A percentile compares a stretch with the other conserved stretches of the same genome.
phyloP scores from a whole-genome alignment of 1,284 basidiomycete genomes.

The Austroboletus novae-zelandiae region DNA sequence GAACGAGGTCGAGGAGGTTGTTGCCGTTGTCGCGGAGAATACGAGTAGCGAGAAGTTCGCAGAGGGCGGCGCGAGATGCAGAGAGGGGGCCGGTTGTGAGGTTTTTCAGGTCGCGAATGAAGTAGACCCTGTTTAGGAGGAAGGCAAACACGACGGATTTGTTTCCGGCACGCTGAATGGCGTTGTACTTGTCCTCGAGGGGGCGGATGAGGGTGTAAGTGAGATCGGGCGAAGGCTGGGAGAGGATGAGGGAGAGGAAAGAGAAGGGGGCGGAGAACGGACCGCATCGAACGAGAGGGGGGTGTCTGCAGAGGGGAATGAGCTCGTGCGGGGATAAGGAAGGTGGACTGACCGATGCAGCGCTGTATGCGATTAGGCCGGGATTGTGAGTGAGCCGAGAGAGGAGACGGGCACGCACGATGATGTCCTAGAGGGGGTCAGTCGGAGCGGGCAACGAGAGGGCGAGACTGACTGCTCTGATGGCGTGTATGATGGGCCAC shows the following conservation, averaged over 20 bases:
- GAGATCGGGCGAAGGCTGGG: slow-evolving; percentile 76
- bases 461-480: slow-evolving; percentile 48
- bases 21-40: slow-evolving; percentile 77
- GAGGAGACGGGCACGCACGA: slow-evolving; percentile 40
- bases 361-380: slow-evolving; percentile 11
- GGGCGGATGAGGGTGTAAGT: slow-evolving; percentile 83
- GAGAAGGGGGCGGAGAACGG: slow-evolving; percentile 5
- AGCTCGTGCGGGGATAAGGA: neutral
- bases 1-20: slow-evolving; percentile 73
- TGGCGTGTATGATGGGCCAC: slow-evolving; percentile 73
- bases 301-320: slow-evolving; percentile 17
- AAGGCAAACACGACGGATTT: slow-evolving; percentile 84
- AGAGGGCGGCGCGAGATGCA: slow-evolving; percentile 72
- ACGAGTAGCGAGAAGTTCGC: slow-evolving; percentile 87
- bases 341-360: slow-evolving; percentile 29
- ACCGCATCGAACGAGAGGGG: slow-evolving; percentile 32
- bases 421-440: slow-evolving; percentile 48
- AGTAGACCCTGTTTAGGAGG: slow-evolving; percentile 86
- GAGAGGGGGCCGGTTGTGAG: slow-evolving; percentile 68
- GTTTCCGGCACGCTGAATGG: slow-evolving; percentile 62
- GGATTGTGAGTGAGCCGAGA: slow-evolving; percentile 6
- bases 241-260: slow-evolving; percentile 11
- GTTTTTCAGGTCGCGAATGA: slow-evolving; percentile 66
- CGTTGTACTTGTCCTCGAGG: slow-evolving; percentile 69
- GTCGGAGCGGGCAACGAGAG: neutral